Evolutionary conservation across 73 alveolate species (phyloP).

Genomic region (Tetrahymena elliotti): DNA sequence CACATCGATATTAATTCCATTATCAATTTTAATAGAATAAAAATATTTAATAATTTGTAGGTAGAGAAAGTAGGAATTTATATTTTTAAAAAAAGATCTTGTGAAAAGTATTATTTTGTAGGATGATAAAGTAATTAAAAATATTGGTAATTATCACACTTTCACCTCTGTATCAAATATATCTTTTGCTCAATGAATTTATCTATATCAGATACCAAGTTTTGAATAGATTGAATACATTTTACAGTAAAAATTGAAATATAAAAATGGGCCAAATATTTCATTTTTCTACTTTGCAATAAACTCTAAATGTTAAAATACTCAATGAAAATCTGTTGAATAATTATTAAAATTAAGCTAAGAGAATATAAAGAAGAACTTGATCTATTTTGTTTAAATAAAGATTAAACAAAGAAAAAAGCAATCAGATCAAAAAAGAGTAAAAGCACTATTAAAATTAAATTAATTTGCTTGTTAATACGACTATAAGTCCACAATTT

Average conservation of each 20-base stretch:
- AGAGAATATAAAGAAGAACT: no score
- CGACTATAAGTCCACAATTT: background rate
- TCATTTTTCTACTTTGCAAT: background rate
- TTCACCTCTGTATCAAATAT: background rate
- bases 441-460: background rate
- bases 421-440: background rate
- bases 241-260: no score
- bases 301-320: no score
- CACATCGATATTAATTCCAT: background rate
- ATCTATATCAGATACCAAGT: background rate
- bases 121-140: background rate
- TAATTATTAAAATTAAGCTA: no score
- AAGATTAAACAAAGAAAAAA: no score
- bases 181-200: background rate
- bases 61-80: background rate
- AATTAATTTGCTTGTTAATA: background rate
- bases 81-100: background rate
- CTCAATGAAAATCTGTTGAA: background rate
- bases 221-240: background rate
- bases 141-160: background rate
- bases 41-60: background rate
- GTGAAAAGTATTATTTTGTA: background rate
- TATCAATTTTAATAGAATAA: background rate
- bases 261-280: no score
- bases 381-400: background rate